Conservation (phyloP, 1,139 yeast species). For the Sugiyamaella paludigena region DNA sequence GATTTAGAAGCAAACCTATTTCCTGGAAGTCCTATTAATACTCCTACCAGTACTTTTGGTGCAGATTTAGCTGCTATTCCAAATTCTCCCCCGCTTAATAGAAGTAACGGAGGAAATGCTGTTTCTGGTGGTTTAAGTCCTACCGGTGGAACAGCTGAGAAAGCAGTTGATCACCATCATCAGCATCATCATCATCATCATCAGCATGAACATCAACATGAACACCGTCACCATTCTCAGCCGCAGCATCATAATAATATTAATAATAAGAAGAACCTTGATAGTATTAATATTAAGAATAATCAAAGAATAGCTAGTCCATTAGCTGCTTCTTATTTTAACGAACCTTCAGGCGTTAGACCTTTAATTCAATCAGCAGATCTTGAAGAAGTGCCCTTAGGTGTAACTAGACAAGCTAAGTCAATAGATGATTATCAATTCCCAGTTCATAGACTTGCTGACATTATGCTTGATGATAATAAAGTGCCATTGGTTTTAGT, state of each 20-base stretch:
- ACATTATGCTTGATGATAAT: conserved; percentile 65
- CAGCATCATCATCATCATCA: not conserved
- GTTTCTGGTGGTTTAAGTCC: not conserved
- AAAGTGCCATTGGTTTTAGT: conserved; percentile 90
- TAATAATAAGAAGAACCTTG: not conserved
- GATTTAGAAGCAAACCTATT: conserved; percentile 1
- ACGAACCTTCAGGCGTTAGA: conserved; percentile 35
- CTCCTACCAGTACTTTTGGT: not conserved
- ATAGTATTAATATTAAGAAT: not conserved
- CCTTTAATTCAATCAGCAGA: conserved; percentile 67
- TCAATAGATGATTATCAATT: conserved; percentile 64
- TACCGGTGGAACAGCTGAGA: not conserved
- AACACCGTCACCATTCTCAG: too few species aligned
- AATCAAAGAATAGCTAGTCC: conserved; percentile 7
- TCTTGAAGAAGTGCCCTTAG: conserved; percentile 94
- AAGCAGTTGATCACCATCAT: not conserved
- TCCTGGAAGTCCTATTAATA: not conserved
- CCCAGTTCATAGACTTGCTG: conserved; percentile 82
- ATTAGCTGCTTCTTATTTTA: conserved; percentile 22
- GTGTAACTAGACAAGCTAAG: conserved; percentile 82
- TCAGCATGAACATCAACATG: not conserved
- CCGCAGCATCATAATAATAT: not conserved
- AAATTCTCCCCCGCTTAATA: too few species aligned
- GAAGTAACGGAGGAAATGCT: not conserved
- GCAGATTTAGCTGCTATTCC: not conserved